A percentile compares a stretch with the other conserved stretches of the same genome.
Evolutionary conservation across 1,284 basidiomycete species (phyloP).

Genomic region (Athelia sp.): DNA sequence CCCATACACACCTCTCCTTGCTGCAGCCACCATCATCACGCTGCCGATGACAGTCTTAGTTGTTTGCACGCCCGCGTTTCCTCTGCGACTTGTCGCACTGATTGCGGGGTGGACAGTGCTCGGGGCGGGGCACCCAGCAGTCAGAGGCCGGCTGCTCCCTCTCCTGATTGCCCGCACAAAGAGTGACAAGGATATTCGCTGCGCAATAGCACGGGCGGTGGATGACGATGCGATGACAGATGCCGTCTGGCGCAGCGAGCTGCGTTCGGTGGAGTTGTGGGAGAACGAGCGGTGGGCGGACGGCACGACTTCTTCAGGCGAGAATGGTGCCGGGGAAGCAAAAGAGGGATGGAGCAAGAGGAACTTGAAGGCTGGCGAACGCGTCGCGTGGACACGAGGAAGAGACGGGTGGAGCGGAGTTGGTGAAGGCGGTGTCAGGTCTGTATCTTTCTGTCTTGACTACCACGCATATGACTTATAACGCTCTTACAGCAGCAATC

Average conservation of each 20-base stretch:
- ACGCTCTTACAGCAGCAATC: constrained; percentile 52
- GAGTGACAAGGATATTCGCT: constrained; percentile 13
- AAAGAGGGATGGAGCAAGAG: constrained; percentile 50
- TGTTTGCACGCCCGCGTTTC: constrained; percentile 48
- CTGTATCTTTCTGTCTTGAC: constrained; percentile 22
- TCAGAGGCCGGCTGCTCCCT: constrained; percentile 25
- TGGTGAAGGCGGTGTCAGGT: constrained; percentile 56
- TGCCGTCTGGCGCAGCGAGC: constrained; percentile 54
- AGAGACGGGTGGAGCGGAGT: constrained; percentile 70
- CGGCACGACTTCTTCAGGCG: constrained; percentile 10
- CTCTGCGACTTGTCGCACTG: constrained; percentile 55
- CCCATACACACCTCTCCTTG: constrained; percentile 48
- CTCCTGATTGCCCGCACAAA: constrained; percentile 13
- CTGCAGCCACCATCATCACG: constrained; percentile 39
- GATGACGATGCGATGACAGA: constrained; percentile 57
- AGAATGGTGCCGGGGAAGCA: constrained; percentile 16
- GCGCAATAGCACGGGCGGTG: constrained; percentile 35
- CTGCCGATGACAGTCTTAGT: constrained; percentile 41
- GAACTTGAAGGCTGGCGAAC: constrained; percentile 49
- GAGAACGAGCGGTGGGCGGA: constrained; percentile 67
- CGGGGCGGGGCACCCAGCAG: constrained; percentile 45
- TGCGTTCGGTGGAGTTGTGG: constrained; percentile 66
- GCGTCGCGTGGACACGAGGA: constrained; percentile 64
- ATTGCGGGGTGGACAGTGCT: constrained; percentile 51
- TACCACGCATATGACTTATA: too few species aligned